Evolutionary conservation across 192 early-diverging fungal genomes (phyloP).

Genomic region (Umbelopsis ramanniana): DNA sequence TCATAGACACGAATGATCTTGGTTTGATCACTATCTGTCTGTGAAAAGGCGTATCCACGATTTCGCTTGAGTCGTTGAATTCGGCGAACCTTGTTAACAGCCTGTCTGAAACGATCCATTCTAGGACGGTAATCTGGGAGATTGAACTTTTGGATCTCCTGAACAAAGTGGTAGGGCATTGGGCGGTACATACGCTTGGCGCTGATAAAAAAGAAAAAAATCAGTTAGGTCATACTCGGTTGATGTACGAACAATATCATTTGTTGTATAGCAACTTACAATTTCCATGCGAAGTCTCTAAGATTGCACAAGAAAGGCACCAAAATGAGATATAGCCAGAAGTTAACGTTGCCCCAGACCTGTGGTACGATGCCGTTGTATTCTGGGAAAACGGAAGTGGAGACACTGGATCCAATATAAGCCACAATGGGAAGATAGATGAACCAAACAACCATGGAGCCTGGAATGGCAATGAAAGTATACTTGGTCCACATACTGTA

Average conservation of each 20-base stretch:
- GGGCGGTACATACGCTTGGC: slow-evolving; percentile 77
- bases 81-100: slow-evolving; percentile 92
- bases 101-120: slow-evolving; percentile 97
- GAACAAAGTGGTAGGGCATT: slow-evolving; percentile 90
- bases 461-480: slow-evolving; percentile 88
- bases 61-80: slow-evolving; percentile 92
- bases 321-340: slow-evolving; percentile 88
- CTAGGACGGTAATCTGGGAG: slow-evolving; percentile 96
- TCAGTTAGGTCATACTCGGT: not conserved
- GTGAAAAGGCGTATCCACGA: slow-evolving; percentile 97
- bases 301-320: slow-evolving; percentile 86
- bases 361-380: slow-evolving; percentile 73
- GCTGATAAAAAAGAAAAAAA: slow-evolving; percentile 45
- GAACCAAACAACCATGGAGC: slow-evolving; percentile 90
- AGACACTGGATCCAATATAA: slow-evolving; percentile 64
- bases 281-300: slow-evolving; percentile 95
- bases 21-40: slow-evolving; percentile 94
- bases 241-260: not conserved
- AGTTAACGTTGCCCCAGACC: slow-evolving; percentile 68
- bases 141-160: slow-evolving; percentile 99
- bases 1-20: slow-evolving; percentile 61
- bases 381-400: slow-evolving; percentile 67
- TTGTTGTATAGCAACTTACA: slow-evolving; percentile 60
- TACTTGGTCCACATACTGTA: slow-evolving; percentile 93
- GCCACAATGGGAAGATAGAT: slow-evolving; percentile 85